Evolutionary conservation across 2,329 filamentous ascomycete species (phyloP), one percentile per base, ranked within the genome.

Genomic region (Aspergillus eucalypticola): DNA sequence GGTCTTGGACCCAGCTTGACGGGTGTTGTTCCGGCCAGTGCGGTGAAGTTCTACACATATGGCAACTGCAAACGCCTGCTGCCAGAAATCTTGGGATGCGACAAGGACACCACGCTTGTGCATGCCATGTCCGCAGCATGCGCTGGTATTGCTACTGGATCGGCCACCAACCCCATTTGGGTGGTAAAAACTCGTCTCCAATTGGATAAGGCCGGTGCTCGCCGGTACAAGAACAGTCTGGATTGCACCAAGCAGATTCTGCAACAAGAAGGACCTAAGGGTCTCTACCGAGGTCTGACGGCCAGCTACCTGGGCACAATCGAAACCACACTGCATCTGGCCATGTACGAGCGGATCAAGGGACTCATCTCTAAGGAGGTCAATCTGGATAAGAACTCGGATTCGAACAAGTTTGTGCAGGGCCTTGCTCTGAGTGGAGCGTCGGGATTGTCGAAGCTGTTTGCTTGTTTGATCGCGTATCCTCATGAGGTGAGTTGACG

Each of bases 221-320:
- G 61, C 35, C 79, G 53, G 79, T 80, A 67, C 75, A 79, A 58
- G 54, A 73, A 74, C 92, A 48, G 94, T 92, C 59, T 96, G 90
- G 3, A 92, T 88, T 54, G 71, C 27, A 56, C 70, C 29, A 85
- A 82, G 51, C 87, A 92, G 15, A 96, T 97, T 62, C 90, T 91
- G 86, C 83, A 81, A 55, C 87, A 96, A 69, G 94, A 97, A 76
- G 93, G 94, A 2, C 73, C 96, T 44, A 84, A 87, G 54, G 94
- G 94, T 60, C 85, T 97, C 82, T 97, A 97, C 74, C 86, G 92
- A 74, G 94, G 94, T 8, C 81, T 97, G 54, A 92, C 92, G 0
- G 94, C 94, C 17, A 96, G 74, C 54, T 76, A 75, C 56, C 60
- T 76, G 5, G 74, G 75, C 7, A 70, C 69, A 0, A 69, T 73